These are phyloP conservation scores for Drechslera avenae DNA, from an alignment of 2,329 filamentous ascomycete genomes.

Conservation along the genomic window DNA sequence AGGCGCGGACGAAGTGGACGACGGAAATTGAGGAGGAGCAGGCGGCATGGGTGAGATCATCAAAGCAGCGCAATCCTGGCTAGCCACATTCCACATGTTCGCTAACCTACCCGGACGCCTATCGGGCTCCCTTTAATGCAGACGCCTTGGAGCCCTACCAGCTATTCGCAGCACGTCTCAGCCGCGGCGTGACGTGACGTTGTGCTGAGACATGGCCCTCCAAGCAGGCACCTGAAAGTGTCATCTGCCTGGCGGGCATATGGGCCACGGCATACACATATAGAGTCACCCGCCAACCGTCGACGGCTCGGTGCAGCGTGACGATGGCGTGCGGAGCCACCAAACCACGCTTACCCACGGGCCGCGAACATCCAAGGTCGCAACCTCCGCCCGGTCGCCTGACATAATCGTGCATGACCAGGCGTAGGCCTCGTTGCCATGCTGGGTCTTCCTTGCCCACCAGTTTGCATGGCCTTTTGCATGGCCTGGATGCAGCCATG, in stretches of 20 bases:
- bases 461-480: slow-evolving; percentile 1
- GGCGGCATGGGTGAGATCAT: slow-evolving; percentile 26
- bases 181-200: slow-evolving; percentile 18
- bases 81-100: not conserved
- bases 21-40: slow-evolving; percentile 14
- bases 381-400: slow-evolving; percentile 1
- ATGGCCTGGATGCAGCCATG: not conserved
- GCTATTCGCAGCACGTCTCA: slow-evolving; percentile 13
- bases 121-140: slow-evolving; percentile 19
- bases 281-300: not conserved
- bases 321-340: slow-evolving; percentile 8
- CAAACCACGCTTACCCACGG: slow-evolving; percentile 28
- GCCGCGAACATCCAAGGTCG: slow-evolving; percentile 22
- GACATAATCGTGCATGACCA: slow-evolving; percentile 15
- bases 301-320: slow-evolving; percentile 11
- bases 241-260: slow-evolving; percentile 11
- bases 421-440: not conserved
- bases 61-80: slow-evolving; percentile 13
- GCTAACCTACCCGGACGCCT: slow-evolving; percentile 53
- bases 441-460: slow-evolving; percentile 11
- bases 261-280: slow-evolving; percentile 15
- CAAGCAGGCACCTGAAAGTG: slow-evolving; percentile 3
- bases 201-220: slow-evolving; percentile 13
- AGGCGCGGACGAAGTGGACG: slow-evolving; percentile 19
- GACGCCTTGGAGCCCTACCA: slow-evolving; percentile 13